Conservation (phyloP, 192 early-diverging fungal genomes). For the Coemansia reversa region DNA sequence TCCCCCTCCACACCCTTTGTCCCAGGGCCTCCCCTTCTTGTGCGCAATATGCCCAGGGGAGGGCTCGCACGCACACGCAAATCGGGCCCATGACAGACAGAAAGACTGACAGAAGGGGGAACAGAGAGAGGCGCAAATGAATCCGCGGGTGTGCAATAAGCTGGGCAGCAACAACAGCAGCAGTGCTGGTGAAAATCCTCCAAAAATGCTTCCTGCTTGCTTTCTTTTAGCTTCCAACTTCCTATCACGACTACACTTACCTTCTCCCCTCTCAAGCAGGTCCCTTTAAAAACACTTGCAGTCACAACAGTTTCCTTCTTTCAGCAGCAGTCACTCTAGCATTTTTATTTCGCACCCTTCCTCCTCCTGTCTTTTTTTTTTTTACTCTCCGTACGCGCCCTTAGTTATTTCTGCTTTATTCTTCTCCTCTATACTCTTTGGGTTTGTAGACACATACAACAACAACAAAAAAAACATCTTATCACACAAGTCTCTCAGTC, state of each 20-base stretch:
- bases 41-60: not conserved
- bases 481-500: not conserved
- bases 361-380: not conserved
- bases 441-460: not conserved
- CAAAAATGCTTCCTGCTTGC: not conserved
- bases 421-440: not conserved
- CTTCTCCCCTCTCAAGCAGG: not conserved
- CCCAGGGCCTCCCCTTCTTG: not conserved
- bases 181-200: not conserved
- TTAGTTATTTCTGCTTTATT: conserved; percentile 6
- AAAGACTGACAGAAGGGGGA: not conserved
- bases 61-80: not conserved
- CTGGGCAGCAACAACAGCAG: not conserved
- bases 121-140: no score
- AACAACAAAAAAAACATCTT: not conserved
- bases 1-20: not conserved
- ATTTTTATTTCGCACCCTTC: conserved; percentile 5
- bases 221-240: not conserved
- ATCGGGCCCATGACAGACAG: not conserved
- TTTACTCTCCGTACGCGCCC: conserved; percentile 8
- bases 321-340: conserved; percentile 26
- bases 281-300: conserved; percentile 8
- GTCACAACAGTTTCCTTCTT: conserved; percentile 18
- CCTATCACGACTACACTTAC: not conserved
- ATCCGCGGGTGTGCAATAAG: no score